Base-by-base conservation (phyloP, 345 rosid genomes). In the Stellera chamaejasme region DNA sequence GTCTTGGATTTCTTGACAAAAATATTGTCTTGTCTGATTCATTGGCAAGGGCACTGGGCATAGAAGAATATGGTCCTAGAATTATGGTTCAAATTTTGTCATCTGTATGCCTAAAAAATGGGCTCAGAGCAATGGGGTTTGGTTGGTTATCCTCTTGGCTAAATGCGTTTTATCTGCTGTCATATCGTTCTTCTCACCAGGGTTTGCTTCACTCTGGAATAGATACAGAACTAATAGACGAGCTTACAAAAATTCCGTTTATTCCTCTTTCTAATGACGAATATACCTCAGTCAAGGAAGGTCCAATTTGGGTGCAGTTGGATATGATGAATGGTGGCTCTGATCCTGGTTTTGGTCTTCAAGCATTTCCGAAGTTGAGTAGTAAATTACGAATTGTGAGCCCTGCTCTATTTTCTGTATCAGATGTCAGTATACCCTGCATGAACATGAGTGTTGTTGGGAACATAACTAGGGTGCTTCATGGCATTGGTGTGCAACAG, bases 231-330 rank as follows among this genome's bases (percentile, higher is more conserved):
- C 64, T 79, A 11, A 55, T 81, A 15, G 73, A 69, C 10, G 61
- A 60, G 50, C 88, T 92, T 58, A 84, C 48, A 13, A 73, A 69
- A 58, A 72, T 82, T 63, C 85, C 87, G 49, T 85, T 92, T 58
- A 65, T 92, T 61, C 98, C 96, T 53, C 82, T 92, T 60, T 85
- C 96, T 36, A 79, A 84, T 70, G 93, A 95, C 53, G 72, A 80
- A 48, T 84, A 74, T 66, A 69, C 87, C 76, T 78, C 93, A 50
- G 71, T 81, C 64, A 74, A 72, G 67, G 79, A 74, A 68, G 95
- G 87, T 45, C 69, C 88, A 36, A 78, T 88, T 65, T 92, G 98
- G 98, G 71, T 92, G 64, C 90, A 79, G 64, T 79, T 78, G 72
- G 90, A 88, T 67, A 62, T 58, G 23, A 62, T 45, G 8, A 62